phyloP scores from a whole-genome alignment of 352 stramenopile genomes.

The Pythium utonaiense region DNA sequence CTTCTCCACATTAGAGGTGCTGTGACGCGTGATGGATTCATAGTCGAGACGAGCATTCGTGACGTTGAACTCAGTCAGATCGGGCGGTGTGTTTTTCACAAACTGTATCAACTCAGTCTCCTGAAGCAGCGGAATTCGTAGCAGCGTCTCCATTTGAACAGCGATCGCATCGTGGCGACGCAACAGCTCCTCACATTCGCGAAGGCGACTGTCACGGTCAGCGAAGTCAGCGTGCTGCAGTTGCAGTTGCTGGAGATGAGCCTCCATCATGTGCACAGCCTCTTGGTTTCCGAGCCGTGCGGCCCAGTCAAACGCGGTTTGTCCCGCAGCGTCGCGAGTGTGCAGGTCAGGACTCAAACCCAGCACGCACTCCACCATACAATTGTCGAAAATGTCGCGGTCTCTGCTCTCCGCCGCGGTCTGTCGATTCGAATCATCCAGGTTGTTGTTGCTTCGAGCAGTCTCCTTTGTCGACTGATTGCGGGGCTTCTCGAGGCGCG shows the following conservation, averaged over 20 bases:
- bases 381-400: conserved; percentile 42
- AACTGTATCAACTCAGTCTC: conserved; percentile 38
- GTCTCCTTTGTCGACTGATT: neutral
- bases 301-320: conserved; percentile 69
- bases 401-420: conserved; percentile 1
- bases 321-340: conserved; percentile 38
- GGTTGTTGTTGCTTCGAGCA: conserved; percentile 9
- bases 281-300: conserved; percentile 38
- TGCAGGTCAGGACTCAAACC: conserved; percentile 37
- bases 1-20: neutral
- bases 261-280: conserved; percentile 35
- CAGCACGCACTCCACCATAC: conserved; percentile 43
- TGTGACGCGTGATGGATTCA: conserved; percentile 13
- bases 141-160: conserved; percentile 25
- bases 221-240: conserved; percentile 27
- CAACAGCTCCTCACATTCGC: conserved; percentile 37
- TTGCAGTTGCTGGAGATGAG: conserved; percentile 9
- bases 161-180: conserved; percentile 34
- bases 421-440: conserved; percentile 3
- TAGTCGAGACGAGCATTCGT: conserved; percentile 10
- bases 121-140: conserved; percentile 36
- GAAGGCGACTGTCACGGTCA: conserved; percentile 32
- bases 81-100: conserved; percentile 14
- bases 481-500: neutral
- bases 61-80: neutral